Conservation (phyloP, 139 green algal genomes). For the Mychonastes homosphaera region DNA sequence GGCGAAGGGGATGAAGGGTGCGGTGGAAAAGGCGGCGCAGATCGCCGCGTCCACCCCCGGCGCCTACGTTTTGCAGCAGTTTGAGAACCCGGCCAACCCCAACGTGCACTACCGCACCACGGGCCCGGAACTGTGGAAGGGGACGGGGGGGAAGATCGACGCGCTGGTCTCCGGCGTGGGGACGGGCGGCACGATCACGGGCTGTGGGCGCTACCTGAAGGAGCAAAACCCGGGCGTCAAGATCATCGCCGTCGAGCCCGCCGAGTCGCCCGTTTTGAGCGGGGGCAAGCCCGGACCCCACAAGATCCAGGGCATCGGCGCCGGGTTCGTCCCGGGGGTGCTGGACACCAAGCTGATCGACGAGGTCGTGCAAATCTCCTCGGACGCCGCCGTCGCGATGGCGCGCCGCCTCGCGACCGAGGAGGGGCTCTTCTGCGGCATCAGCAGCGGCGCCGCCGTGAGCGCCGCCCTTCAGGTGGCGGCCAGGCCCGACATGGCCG, state of each 20-base stretch:
- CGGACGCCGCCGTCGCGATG: conserved; percentile 78
- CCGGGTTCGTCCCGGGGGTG: conserved; percentile 88
- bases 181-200: conserved; percentile 87
- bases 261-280: conserved; percentile 54
- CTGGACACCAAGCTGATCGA: conserved; percentile 50
- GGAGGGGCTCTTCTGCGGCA: conserved; percentile 89
- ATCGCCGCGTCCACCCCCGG: conserved; percentile 54
- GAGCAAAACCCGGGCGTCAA: conserved; percentile 48
- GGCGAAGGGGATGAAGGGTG: conserved; percentile 79
- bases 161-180: conserved; percentile 81
- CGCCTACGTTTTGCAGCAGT: conserved; percentile 83
- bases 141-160: conserved; percentile 49
- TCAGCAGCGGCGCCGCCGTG: conserved; percentile 83
- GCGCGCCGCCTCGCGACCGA: conserved; percentile 69
- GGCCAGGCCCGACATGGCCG: conserved; percentile 71
- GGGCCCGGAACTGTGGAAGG: conserved; percentile 51
- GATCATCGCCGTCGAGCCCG: conserved; percentile 51
- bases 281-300: conserved; percentile 88
- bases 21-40: conserved; percentile 77
- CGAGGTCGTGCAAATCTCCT: conserved; percentile 52
- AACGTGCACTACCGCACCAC: conserved; percentile 65
- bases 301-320: conserved; percentile 97
- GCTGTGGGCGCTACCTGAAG: conserved; percentile 66
- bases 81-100: conserved; percentile 85
- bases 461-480: conserved; percentile 65